Conservation (phyloP, 2,329 filamentous ascomycete genomes). For the Cercospora zeina region DNA sequence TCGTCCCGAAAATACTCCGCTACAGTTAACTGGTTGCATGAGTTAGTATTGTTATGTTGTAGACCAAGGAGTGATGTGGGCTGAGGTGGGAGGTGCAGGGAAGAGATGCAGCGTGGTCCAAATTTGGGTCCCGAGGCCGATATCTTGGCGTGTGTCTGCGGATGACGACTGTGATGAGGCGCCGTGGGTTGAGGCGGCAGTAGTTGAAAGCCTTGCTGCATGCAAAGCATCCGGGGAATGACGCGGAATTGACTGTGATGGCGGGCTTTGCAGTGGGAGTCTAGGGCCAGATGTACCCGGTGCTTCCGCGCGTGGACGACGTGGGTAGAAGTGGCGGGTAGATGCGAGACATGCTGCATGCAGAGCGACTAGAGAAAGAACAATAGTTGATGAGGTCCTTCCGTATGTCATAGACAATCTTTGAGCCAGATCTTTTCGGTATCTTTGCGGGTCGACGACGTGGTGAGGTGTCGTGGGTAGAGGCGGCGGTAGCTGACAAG, state of each 20-base stretch:
- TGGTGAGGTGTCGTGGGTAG: too few species aligned
- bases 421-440: too few species aligned
- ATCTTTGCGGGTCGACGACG: too few species aligned
- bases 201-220: not conserved
- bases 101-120: not conserved
- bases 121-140: constrained; percentile 1
- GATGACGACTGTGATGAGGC: not conserved
- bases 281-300: too few species aligned
- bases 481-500: too few species aligned
- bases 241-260: too few species aligned
- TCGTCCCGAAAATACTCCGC: constrained; percentile 73
- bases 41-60: constrained; percentile 1
- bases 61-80: not conserved
- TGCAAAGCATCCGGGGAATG: too few species aligned
- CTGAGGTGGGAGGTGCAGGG: not conserved
- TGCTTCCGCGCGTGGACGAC: too few species aligned
- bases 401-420: not conserved
- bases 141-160: not conserved
- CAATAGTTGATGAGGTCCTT: too few species aligned
- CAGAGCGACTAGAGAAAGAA: too few species aligned
- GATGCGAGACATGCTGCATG: not conserved
- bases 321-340: not conserved
- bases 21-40: constrained; percentile 53
- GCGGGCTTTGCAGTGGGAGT: too few species aligned
- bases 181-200: not conserved